These are phyloP conservation scores for Paraleonurus japonicus DNA, from an alignment of 257 asterid species.

Conservation along the genomic window DNA sequence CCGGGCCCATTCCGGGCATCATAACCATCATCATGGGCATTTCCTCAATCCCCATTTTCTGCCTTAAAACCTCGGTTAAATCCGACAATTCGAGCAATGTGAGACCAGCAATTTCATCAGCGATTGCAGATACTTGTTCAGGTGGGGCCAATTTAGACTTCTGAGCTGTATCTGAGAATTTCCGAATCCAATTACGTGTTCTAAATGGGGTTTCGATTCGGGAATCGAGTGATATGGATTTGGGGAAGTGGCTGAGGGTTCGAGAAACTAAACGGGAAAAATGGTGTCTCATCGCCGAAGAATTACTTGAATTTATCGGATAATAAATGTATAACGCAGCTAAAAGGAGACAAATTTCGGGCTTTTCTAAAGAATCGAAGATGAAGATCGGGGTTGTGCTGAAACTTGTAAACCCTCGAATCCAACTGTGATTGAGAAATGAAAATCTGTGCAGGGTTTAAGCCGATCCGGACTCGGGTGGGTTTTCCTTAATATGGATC, in stretches of 20 bases:
- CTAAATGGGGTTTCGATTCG: conserved; percentile 28
- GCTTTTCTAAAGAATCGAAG: not conserved
- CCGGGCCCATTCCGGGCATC: conserved; percentile 85
- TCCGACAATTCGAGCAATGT: conserved; percentile 76
- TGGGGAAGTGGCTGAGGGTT: conserved; percentile 35
- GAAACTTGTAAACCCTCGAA: conserved; percentile 22
- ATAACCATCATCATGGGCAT: conserved; percentile 86
- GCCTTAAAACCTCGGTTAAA: conserved; percentile 54
- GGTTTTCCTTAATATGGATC: conserved; percentile 14
- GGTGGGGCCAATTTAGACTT: conserved; percentile 42
- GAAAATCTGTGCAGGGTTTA: conserved; percentile 25
- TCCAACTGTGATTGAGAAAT: not conserved
- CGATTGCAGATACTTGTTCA: conserved; percentile 48
- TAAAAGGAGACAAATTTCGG: not conserved
- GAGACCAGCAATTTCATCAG: conserved; percentile 56
- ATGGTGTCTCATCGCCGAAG: conserved; percentile 49
- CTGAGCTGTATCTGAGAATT: conserved; percentile 47
- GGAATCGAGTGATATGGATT: conserved; percentile 18
- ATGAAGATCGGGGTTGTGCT: conserved; percentile 22
- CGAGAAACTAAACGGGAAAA: conserved; percentile 42
- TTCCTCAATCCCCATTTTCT: conserved; percentile 63
- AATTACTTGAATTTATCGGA: not conserved
- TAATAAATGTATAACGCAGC: not conserved
- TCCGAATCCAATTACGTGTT: conserved; percentile 28
- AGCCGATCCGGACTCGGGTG: conserved; percentile 23